Evolutionary conservation across 768 basidiomycete species (phyloP).

Genomic region (Lactarius hengduanensis): DNA sequence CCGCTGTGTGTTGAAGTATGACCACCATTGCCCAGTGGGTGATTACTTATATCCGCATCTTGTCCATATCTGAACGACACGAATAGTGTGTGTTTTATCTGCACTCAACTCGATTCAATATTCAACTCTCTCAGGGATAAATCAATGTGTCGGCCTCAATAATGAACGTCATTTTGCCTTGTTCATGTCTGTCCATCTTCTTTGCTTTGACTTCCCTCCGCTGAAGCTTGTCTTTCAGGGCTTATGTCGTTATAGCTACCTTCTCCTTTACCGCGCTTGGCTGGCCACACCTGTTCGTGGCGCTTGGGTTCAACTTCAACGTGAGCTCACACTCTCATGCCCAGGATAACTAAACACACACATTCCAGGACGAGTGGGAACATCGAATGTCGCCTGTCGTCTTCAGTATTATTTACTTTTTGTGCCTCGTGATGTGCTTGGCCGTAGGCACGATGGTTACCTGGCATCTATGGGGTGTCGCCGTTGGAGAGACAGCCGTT

Average conservation of each 20-base stretch:
- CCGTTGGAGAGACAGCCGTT: conserved; percentile 81
- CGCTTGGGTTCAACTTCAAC: conserved; percentile 51
- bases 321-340: conserved; percentile 36
- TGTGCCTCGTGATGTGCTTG: conserved; percentile 70
- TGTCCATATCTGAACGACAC: conserved; percentile 5
- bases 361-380: conserved; percentile 30
- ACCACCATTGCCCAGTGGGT: conserved; percentile 89
- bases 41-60: conserved; percentile 5
- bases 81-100: conserved; percentile 21
- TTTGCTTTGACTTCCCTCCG: background rate
- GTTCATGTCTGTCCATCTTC: conserved; percentile 63
- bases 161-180: conserved; percentile 96
- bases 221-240: conserved; percentile 43
- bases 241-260: conserved; percentile 74
- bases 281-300: conserved; percentile 54
- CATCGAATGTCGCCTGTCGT: conserved; percentile 59
- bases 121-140: conserved; percentile 66
- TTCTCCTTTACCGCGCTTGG: conserved; percentile 63
- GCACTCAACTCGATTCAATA: background rate
- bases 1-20: conserved; percentile 84
- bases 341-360: background rate
- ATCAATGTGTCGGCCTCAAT: conserved; percentile 94
- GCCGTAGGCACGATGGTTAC: conserved; percentile 69
- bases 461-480: conserved; percentile 72
- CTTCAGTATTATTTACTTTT: conserved; percentile 75